These are phyloP conservation scores for Sphagnum contortum DNA, from an alignment of 225 moss, liverwort and hornwort species.

Conservation along the genomic window DNA sequence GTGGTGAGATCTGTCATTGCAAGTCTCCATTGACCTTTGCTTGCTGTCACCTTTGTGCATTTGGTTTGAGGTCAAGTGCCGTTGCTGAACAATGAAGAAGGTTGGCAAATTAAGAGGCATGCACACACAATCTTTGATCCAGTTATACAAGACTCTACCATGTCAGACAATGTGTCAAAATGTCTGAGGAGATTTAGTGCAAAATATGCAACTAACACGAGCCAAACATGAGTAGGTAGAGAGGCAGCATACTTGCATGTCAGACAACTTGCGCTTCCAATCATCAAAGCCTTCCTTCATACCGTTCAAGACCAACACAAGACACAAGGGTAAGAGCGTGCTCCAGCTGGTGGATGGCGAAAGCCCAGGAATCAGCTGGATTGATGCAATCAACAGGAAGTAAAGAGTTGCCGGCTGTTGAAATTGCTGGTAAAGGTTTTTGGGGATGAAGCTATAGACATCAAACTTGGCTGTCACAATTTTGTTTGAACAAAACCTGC, in stretches of 20 bases:
- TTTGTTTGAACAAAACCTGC: conserved; percentile 75
- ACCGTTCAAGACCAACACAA: conserved; percentile 72
- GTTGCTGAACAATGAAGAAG: too few relatives aligned
- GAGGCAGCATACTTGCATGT: conserved; percentile 40
- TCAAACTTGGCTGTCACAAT: conserved; percentile 60
- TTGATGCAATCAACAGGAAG: conserved; percentile 61
- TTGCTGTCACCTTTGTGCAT: too few relatives aligned
- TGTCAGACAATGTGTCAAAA: too few relatives aligned
- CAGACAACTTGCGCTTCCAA: conserved; percentile 49
- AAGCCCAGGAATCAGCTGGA: conserved; percentile 53
- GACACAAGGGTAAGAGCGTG: conserved; percentile 61
- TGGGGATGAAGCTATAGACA: conserved; percentile 47
- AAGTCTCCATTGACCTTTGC: too few relatives aligned
- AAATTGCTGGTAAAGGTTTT: conserved; percentile 60
- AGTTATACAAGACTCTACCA: too few relatives aligned
- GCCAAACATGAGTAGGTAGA: background rate
- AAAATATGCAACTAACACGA: too few relatives aligned
- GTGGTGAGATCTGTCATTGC: too few relatives aligned
- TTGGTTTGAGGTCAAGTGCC: too few relatives aligned
- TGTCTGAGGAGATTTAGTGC: too few relatives aligned
- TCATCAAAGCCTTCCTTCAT: conserved; percentile 83
- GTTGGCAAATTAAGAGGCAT: too few relatives aligned
- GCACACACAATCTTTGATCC: too few relatives aligned
- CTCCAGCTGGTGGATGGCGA: conserved; percentile 57
- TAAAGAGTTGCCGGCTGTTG: conserved; percentile 63